Conservation (phyloP, 2,329 filamentous ascomycete species). For the Cytospora piceae region DNA sequence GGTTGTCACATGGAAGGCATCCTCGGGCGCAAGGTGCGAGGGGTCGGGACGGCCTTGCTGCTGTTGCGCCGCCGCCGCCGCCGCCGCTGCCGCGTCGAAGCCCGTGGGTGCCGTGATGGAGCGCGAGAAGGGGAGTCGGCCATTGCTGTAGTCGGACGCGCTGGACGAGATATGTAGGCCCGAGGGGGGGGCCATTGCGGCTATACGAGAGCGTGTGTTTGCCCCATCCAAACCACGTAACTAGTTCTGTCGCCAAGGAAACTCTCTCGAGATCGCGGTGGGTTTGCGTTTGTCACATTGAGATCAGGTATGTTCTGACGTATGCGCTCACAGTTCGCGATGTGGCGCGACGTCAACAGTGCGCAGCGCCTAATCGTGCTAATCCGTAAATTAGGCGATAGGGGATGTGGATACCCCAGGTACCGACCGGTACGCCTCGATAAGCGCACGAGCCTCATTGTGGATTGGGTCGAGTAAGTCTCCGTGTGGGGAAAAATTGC, state of each 20-base stretch:
- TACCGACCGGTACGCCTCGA: too few species aligned
- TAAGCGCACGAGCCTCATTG: not conserved
- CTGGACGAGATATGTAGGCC: slow-evolving; percentile 37
- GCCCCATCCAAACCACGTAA: slow-evolving; percentile 19
- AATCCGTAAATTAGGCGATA: not conserved
- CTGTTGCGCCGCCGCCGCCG: not conserved
- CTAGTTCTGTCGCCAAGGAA: not conserved
- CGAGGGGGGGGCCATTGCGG: slow-evolving; percentile 39
- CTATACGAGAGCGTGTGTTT: slow-evolving; percentile 18
- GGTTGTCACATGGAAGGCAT: slow-evolving; percentile 72
- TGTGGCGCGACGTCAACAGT: not conserved
- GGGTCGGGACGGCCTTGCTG: slow-evolving; percentile 55
- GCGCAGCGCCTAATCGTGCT: not conserved
- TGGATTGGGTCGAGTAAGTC: too few species aligned
- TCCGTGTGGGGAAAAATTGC: too few species aligned
- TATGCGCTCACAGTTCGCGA: not conserved
- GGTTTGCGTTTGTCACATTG: not conserved
- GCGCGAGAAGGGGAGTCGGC: slow-evolving; percentile 42
- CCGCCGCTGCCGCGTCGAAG: slow-evolving; percentile 26
- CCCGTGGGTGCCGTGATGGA: slow-evolving; percentile 46
- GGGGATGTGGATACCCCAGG: not conserved
- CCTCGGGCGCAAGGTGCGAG: slow-evolving; percentile 77
- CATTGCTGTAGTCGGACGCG: slow-evolving; percentile 35
- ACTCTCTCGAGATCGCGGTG: not conserved
- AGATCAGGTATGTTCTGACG: not conserved